Base-by-base conservation (phyloP, 164 flowering plant genomes). In the Buxus sempervirens region DNA sequence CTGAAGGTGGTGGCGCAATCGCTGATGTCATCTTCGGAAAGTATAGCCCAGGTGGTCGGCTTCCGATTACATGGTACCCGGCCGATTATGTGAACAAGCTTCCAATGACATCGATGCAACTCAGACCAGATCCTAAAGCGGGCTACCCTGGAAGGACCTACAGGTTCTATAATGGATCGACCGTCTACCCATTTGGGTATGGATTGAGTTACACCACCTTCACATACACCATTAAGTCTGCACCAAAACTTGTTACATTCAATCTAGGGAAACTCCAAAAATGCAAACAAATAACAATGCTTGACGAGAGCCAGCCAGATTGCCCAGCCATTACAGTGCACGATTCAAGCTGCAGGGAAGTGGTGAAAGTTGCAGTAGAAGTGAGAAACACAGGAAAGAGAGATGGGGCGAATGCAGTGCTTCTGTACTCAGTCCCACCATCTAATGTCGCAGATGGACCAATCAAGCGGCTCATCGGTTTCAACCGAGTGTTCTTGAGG, bases 61-160 rank as follows among this genome's bases (percentile, higher is more conserved):
- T 90, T 36, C 96, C 96, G 0, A 77, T 86, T 80, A 92, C 96
- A 66, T 90, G 98, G 98, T 90, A 90, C 68, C 86, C 85, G 27
- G 78, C 84, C 54, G 76, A 72, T 27, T 91, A 85, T 49, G 60
- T 88, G n/a, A 67, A 80, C 0, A 78, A 79, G 60, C 70, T 80
- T n/a, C 87, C 93, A 9, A 90, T 91, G 97, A 88, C 93, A 48
- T 72, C 79, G 53, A 88, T 91, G 96, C 80, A 53, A 16, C 63
- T 90, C 82, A 72, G 91, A 45, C 80, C 89, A 1, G 60, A 73
- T 69, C 79, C 85, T 36, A 32, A 64, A 24, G 64, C 76, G 56
- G 87, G 84, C 28, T 91, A 90, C 61, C 93, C 96, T 3, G 96
- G 96, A 5, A 74, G 97, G 38, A 91, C 97, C 32, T 88, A 91